phyloP scores from a whole-genome alignment of 495 filamentous ascomycete genomes.

The Penicillium simplicissimum region DNA sequence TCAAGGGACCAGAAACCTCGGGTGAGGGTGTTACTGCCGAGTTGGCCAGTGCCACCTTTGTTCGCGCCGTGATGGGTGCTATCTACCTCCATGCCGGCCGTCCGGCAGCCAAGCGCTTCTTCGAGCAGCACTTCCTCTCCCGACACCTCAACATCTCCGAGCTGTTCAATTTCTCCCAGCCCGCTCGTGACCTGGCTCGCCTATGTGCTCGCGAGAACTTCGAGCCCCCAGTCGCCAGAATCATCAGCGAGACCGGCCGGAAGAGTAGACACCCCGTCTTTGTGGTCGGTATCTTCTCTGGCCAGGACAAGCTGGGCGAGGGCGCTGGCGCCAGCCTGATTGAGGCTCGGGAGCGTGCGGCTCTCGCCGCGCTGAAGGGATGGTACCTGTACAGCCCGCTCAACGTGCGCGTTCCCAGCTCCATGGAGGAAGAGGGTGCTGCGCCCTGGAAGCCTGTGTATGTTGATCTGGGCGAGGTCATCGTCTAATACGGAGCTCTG shows the following conservation, averaged over 20 bases:
- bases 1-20: conserved; percentile 26
- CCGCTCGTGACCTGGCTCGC: conserved; percentile 73
- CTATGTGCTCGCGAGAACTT: conserved; percentile 89
- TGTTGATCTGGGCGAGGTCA: conserved; percentile 87
- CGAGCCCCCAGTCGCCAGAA: conserved; percentile 79
- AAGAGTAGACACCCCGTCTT: conserved; percentile 81
- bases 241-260: conserved; percentile 87
- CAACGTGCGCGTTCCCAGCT: conserved; percentile 72
- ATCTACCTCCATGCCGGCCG: conserved; percentile 78
- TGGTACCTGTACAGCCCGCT: conserved; percentile 95
- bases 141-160: conserved; percentile 72
- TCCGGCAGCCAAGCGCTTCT: conserved; percentile 73
- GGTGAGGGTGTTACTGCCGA: conserved; percentile 43
- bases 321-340: conserved; percentile 72
- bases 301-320: conserved; percentile 85
- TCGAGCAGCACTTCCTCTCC: conserved; percentile 76
- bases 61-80: conserved; percentile 77
- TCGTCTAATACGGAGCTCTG: conserved; percentile 54
- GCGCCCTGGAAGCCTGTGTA: conserved; percentile 76
- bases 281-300: conserved; percentile 91
- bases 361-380: conserved; percentile 79
- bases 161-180: conserved; percentile 80
- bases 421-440: conserved; percentile 67
- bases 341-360: conserved; percentile 74
- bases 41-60: conserved; percentile 62